Evolutionary conservation across 2,329 filamentous ascomycete genomes (phyloP), one percentile per base, ranked within the genome.

Genomic region (Fonsecaea nubica): DNA sequence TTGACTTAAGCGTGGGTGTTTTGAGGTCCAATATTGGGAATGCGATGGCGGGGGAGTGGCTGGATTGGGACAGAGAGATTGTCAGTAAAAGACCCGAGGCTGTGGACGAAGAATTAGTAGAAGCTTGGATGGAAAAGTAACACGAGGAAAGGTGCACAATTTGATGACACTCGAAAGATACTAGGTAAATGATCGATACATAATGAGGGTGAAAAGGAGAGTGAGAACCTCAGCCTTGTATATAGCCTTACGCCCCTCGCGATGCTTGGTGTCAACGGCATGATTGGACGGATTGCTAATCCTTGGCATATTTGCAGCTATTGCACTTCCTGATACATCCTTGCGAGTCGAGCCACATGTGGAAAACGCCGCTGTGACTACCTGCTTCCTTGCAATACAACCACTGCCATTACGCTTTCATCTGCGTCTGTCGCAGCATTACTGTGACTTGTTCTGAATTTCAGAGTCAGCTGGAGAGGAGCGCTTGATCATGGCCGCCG

Each of bases 1-100:
- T 91, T 18, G 87, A 91, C 75, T 82, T 91, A 9, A 89, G 87
- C 67, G 83, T 84, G 7, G 89, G 89, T 0, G 71, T 90, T 42
- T 73, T 90, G 2, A 77, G 79, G 45, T 81, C 82, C 0, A 69
- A 74, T 0, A 80, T 83, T 42, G 87, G 86, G 0, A 71, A 68
- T 65, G 82, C 83, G 0, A 80, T 85, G 68, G 86, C 84, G 3
- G 83, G 87, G 72, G 76, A 75, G 0, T 89, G 87, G 86, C 71
- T 91, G 50, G 81, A 87, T 21, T 92, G 89, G 89, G 84, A 83
- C 74, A 83, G 78, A 3, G 78, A 74, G 1, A 78, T 85, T 62
- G 81, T 89, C 4, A 88, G 87, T 69, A 90, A 86, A 74, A 76
- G 79, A 0, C 85, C 89, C 71, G 84, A 89, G 72, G 80, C 80